Evolutionary conservation across 257 asterid genomes (phyloP).

Genomic region (Galeopsis tetrahit): DNA sequence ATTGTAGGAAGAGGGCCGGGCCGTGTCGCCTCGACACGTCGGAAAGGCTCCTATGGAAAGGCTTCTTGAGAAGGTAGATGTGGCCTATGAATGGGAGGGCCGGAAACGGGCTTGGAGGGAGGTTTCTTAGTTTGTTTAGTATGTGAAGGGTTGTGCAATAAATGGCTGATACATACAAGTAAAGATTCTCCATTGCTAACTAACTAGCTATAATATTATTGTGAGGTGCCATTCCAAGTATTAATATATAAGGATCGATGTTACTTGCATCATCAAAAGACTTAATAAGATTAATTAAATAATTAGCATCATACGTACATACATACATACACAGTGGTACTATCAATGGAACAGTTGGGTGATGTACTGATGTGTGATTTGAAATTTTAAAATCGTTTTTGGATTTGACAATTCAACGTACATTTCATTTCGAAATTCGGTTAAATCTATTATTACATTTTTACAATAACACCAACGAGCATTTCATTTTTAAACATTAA

Average conservation of each 20-base stretch:
- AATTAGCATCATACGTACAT: no score
- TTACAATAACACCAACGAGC: no score
- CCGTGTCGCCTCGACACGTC: slow-evolving; percentile 52
- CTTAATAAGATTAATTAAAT: no score
- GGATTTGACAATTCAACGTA: no score
- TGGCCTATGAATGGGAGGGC: slow-evolving; percentile 73
- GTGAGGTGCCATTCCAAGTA: background rate
- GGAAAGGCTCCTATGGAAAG: slow-evolving; percentile 62
- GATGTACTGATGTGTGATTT: no score
- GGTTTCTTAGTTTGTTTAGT: slow-evolving; percentile 47
- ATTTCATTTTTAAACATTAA: no score
- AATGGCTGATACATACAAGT: slow-evolving; percentile 34
- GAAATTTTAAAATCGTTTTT: no score
- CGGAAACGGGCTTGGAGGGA: slow-evolving; percentile 71
- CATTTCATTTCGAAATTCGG: no score
- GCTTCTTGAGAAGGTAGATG: slow-evolving; percentile 56
- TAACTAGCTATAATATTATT: background rate
- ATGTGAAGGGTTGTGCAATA: slow-evolving; percentile 39
- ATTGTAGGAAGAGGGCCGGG: slow-evolving; percentile 55
- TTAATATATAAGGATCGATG: background rate
- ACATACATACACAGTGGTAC: background rate
- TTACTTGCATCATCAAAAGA: background rate
- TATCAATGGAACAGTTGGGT: slow-evolving; percentile 27
- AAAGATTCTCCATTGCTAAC: slow-evolving; percentile 39
- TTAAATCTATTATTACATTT: no score